Conservation (phyloP, 768 basidiomycete genomes). For the Fomitopsis serialis region DNA sequence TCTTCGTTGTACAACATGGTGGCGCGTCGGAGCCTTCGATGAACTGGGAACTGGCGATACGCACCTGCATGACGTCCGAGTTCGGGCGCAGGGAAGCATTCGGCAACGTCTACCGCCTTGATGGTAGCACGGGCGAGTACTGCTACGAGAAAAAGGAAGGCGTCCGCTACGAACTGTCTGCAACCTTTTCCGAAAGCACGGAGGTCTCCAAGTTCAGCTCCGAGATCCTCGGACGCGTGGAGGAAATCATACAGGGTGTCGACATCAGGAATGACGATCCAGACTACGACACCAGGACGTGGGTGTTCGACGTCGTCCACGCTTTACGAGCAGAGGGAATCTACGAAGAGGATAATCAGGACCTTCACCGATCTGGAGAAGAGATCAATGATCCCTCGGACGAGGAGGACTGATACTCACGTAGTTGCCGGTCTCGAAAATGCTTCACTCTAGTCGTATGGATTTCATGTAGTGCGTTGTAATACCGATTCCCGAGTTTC, state of each 20-base stretch:
- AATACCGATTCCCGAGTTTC: too few relatives aligned
- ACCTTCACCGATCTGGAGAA: background rate
- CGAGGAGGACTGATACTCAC: too few relatives aligned
- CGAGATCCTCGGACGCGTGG: background rate
- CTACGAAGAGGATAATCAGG: background rate
- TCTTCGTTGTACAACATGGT: too few relatives aligned
- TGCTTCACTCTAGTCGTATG: too few relatives aligned
- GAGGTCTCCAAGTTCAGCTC: background rate
- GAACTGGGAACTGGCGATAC: background rate
- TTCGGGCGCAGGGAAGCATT: background rate
- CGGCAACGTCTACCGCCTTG: slow-evolving; percentile 7
- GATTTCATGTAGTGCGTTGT: too few relatives aligned
- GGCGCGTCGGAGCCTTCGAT: background rate
- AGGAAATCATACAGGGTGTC: background rate
- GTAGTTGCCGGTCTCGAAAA: too few relatives aligned
- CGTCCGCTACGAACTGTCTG: background rate
- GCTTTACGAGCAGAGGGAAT: background rate
- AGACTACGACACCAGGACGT: background rate
- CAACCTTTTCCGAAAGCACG: background rate
- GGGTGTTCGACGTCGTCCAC: slow-evolving; percentile 1
- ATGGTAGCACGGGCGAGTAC: background rate
- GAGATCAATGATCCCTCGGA: background rate
- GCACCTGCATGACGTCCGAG: background rate
- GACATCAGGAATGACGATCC: background rate
- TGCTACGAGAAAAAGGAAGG: background rate